Conservation (phyloP, 805 yeast species). For the Wickerhamomyces silvicola region DNA sequence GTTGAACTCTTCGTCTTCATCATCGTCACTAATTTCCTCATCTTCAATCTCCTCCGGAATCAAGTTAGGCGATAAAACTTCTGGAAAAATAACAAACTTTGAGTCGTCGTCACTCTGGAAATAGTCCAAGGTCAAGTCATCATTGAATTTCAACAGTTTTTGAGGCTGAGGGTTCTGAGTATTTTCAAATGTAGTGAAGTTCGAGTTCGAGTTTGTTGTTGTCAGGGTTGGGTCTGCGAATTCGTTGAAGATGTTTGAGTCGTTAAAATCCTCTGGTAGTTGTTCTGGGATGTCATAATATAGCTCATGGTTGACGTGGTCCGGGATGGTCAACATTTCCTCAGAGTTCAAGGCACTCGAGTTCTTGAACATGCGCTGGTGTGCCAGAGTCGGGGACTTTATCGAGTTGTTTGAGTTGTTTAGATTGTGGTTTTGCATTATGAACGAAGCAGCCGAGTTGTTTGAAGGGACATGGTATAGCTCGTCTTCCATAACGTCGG, state of each 20-base stretch:
- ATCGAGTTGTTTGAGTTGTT: conserved; percentile 8
- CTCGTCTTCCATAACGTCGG: conserved; percentile 58
- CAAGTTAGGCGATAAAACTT: conserved; percentile 12
- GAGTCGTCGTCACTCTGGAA: conserved; percentile 19
- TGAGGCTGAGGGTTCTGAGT: conserved; percentile 5
- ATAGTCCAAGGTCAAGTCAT: conserved; percentile 20
- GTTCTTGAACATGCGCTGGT: conserved; percentile 14
- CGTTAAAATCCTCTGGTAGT: conserved; percentile 5
- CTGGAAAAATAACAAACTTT: conserved; percentile 17
- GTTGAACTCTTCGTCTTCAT: conserved; percentile 12
- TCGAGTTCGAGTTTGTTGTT: conserved; percentile 12
- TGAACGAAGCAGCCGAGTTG: not conserved
- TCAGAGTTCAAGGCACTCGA: conserved; percentile 18
- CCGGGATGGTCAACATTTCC: conserved; percentile 20
- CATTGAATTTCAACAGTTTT: conserved; percentile 22
- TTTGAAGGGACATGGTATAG: conserved; percentile 32
- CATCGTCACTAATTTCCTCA: conserved; percentile 20
- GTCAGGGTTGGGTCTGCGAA: conserved; percentile 22
- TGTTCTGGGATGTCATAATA: conserved; percentile 21
- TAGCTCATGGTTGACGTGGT: conserved; percentile 15
- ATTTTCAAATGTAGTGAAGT: not conserved
- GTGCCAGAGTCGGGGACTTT: conserved; percentile 10
- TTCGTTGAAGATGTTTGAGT: conserved; percentile 16
- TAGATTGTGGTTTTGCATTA: conserved; percentile 1
- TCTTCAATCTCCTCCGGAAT: conserved; percentile 22